Base-by-base conservation (phyloP, 768 basidiomycete species). In the Solioccasus polychromus region DNA sequence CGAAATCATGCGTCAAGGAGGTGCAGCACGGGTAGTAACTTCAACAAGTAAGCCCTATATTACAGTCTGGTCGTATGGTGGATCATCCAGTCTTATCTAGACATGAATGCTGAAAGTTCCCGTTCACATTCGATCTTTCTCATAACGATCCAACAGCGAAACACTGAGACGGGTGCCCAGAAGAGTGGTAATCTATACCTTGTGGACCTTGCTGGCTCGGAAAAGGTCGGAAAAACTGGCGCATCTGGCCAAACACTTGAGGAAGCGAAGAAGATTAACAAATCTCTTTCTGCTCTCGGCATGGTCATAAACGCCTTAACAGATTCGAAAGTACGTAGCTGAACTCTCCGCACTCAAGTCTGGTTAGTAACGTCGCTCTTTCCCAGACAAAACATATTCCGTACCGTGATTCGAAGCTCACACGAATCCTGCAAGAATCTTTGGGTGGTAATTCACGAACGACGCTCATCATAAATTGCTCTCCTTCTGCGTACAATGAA, bases 201-300 rank as follows among this genome's bases (percentile, higher is more conserved):
- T 17, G 96, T 99, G 39, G 96, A 99, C 76, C 75, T 99, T 53
- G 96, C 96, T 45, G 96, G 96, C 58, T 96, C 92, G 18, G 96
- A 99, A 70, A 99, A 99, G 71, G 94, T 99, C 45, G 95, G 95
- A 38, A 99, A 99, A 76, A 99, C 96, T 32, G 96, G 96, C 17
- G 96, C 96, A 40, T 97, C 94, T 3, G 96, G 96, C 2, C 97
- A 99, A 67, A 99, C 96, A 20, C 72, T 99, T 8, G 96, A 99
- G 68, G 96, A 99, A 69, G 96, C 96, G 12, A 99, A 99, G 83
- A 99, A 99, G 78, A 99, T 99, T 72, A 99, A 99, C 74, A 99
- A 99, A 69, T 92, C 89, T 23, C 72, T 99, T 22, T 95, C 92
- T 15, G 96, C 96, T 10, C 79, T 99, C 52, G 96, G 96, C 29